Evolutionary conservation across 176 grass and related monocot species (phyloP).

Genomic region (Oryza officinalis): DNA sequence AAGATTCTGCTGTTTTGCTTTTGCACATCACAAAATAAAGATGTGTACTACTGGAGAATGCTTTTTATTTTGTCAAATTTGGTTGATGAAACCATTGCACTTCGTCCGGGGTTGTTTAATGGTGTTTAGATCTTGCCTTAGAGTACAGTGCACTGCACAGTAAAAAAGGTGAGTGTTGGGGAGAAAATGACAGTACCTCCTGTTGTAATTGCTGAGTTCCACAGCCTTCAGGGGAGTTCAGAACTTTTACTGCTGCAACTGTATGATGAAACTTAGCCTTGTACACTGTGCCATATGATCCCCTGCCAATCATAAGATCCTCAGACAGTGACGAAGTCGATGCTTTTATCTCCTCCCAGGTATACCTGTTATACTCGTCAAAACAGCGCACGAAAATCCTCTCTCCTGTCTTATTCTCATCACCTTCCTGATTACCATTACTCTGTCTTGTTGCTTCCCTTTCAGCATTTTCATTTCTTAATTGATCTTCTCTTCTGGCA

Average conservation of each 20-base stretch:
- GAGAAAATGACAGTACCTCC: slow-evolving; percentile 60
- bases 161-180: neutral
- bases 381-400: neutral
- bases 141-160: neutral
- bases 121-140: neutral
- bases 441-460: slow-evolving; percentile 8
- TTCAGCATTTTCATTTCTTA: slow-evolving; percentile 11
- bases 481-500: slow-evolving; percentile 23
- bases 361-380: slow-evolving; percentile 51
- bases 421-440: slow-evolving; percentile 19
- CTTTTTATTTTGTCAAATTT: neutral
- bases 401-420: slow-evolving; percentile 30
- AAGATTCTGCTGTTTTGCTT: neutral
- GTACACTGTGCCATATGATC: slow-evolving; percentile 87
- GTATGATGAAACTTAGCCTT: slow-evolving; percentile 77
- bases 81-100: neutral
- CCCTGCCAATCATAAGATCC: slow-evolving; percentile 67
- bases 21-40: neutral
- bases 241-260: slow-evolving; percentile 78
- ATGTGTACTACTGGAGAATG: neutral
- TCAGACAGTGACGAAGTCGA: slow-evolving; percentile 71
- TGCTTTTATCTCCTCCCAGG: slow-evolving; percentile 79
- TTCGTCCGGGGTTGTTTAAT: neutral
- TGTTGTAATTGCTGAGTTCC: slow-evolving; percentile 73
- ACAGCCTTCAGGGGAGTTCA: slow-evolving; percentile 65